Conservation (phyloP, 2,329 filamentous ascomycete species). For the Neopestalotiopsis rosae region DNA sequence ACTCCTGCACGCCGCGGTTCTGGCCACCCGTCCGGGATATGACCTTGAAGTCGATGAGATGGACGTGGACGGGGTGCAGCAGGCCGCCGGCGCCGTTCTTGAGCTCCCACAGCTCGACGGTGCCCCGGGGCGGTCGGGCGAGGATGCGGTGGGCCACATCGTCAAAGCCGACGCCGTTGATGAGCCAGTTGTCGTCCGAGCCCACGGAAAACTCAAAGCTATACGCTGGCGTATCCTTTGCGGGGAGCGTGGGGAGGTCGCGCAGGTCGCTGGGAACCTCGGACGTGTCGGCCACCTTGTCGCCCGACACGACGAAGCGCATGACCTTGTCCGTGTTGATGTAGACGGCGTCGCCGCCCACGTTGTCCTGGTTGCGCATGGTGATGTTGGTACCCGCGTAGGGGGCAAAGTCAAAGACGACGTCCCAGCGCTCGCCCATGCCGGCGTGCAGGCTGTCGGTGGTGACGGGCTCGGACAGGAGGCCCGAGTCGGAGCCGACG, state of each 20-base stretch:
- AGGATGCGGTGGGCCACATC: conserved; percentile 54
- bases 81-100: conserved; percentile 55
- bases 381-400: conserved; percentile 54
- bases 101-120: conserved; percentile 54
- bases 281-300: conserved; percentile 41
- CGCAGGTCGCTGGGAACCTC: conserved; percentile 40
- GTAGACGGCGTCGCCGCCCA: conserved; percentile 54
- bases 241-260: conserved; percentile 44
- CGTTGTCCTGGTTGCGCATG: conserved; percentile 37
- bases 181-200: conserved; percentile 50
- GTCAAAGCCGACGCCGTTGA: conserved; percentile 54
- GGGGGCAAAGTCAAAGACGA: conserved; percentile 59
- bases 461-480: conserved; percentile 50
- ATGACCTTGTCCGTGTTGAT: conserved; percentile 56
- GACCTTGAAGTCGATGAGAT: conserved; percentile 63
- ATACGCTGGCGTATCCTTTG: conserved; percentile 40
- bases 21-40: conserved; percentile 50
- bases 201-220: conserved; percentile 52
- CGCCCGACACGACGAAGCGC: conserved; percentile 51
- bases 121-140: conserved; percentile 51
- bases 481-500: conserved; percentile 59
- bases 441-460: conserved; percentile 49
- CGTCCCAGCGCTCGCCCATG: conserved; percentile 64
- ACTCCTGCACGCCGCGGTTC: conserved; percentile 49
- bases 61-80: conserved; percentile 62